Percentiles rank a stretch among this genome's conserved stretches.
These are phyloP conservation scores for Starmerella bombi DNA, from an alignment of 805 yeast genomes.

Conservation along the genomic window DNA sequence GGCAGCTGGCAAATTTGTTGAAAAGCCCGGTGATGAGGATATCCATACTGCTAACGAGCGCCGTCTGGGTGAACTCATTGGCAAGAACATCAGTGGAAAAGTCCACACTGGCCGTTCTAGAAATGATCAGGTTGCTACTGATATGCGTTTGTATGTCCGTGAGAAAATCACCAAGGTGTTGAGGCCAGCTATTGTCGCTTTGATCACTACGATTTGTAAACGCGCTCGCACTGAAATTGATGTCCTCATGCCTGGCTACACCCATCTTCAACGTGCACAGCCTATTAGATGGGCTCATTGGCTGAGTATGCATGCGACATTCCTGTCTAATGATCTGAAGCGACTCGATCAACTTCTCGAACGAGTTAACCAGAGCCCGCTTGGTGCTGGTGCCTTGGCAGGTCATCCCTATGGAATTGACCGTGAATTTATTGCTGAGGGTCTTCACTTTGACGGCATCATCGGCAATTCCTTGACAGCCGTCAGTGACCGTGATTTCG, in stretches of 20 bases:
- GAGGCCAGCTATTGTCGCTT: constrained; percentile 42
- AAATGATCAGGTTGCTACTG: constrained; percentile 99
- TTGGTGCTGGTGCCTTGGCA: constrained; percentile 96
- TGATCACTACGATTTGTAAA: constrained; percentile 51
- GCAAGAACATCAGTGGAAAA: constrained; percentile 86
- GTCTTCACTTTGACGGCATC: constrained; percentile 66
- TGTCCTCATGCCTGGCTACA: constrained; percentile 95
- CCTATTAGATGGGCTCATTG: constrained; percentile 99
- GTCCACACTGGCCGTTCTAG: constrained; percentile 99
- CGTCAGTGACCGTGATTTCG: constrained; percentile 94
- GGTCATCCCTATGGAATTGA: constrained; percentile 99
- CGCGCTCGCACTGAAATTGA: constrained; percentile 82
- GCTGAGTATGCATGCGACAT: constrained; percentile 89
- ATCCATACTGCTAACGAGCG: constrained; percentile 98
- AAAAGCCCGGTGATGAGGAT: constrained; percentile 87
- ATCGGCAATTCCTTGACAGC: constrained; percentile 96
- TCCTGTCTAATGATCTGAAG: constrained; percentile 78
- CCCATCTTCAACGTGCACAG: constrained; percentile 96
- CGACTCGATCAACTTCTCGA: constrained; percentile 67
- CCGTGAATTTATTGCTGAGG: constrained; percentile 72
- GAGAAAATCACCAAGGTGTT: constrained; percentile 46
- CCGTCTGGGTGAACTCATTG: constrained; percentile 90
- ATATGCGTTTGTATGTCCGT: constrained; percentile 88
- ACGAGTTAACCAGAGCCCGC: constrained; percentile 78
- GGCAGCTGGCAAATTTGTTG: constrained; percentile 54